Evolutionary conservation across 352 stramenopile species (phyloP).

Genomic region (Phytophthora citrophthora): DNA sequence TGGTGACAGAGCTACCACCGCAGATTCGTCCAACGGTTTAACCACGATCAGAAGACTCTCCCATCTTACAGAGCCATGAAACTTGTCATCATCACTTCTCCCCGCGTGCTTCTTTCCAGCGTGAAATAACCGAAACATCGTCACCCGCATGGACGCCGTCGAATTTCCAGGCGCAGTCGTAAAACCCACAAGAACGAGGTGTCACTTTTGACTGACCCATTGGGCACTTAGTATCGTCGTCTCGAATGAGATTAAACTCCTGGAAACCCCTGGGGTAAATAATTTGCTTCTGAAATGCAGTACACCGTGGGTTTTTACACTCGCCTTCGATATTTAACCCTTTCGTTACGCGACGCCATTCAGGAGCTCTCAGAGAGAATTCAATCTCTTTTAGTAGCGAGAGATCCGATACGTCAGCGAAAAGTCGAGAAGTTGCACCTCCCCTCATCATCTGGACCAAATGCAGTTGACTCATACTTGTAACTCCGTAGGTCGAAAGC

Average conservation of each 20-base stretch:
- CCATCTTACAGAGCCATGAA: conserved; percentile 11
- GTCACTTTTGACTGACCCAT: conserved; percentile 21
- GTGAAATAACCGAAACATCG: conserved; percentile 14
- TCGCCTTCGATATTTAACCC: conserved; percentile 43
- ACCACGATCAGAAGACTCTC: conserved; percentile 18
- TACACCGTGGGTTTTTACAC: conserved; percentile 20
- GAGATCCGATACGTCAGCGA: conserved; percentile 8
- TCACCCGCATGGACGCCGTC: conserved; percentile 23
- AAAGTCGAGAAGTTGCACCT: not conserved
- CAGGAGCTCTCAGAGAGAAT: not conserved
- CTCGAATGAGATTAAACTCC: conserved; percentile 30
- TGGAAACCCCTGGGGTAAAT: conserved; percentile 19
- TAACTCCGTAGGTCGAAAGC: conserved; percentile 16
- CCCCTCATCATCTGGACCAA: conserved; percentile 4
- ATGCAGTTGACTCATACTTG: not conserved
- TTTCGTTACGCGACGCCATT: conserved; percentile 18
- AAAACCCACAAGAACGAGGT: conserved; percentile 39
- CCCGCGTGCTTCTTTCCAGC: conserved; percentile 25
- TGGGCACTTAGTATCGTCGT: conserved; percentile 14
- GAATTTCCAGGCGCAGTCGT: conserved; percentile 43
- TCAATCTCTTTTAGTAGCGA: conserved; percentile 1
- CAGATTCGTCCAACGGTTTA: not conserved
- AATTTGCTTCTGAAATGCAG: conserved; percentile 24
- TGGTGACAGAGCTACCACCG: not conserved
- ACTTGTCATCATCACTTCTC: conserved; percentile 12